Evolutionary conservation across 192 early-diverging fungal genomes (phyloP).

Genomic region (Backusella circina): DNA sequence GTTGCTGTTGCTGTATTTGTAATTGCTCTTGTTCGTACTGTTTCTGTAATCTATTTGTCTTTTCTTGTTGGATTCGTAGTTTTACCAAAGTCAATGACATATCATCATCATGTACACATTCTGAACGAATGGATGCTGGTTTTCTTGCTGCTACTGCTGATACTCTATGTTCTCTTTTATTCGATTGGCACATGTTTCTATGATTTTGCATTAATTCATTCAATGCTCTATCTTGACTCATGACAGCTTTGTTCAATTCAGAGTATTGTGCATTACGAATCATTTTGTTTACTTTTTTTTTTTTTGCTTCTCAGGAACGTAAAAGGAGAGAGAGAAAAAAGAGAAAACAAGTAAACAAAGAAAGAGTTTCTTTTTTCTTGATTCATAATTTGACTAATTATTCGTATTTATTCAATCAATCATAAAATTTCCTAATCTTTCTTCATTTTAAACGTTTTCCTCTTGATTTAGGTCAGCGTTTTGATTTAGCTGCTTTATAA

Average conservation of each 20-base stretch:
- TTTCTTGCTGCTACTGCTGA: not conserved
- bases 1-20: not conserved
- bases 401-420: not conserved
- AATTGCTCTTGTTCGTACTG: not conserved
- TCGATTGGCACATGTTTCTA: not conserved
- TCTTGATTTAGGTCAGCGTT: not conserved
- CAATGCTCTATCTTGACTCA: not conserved
- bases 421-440: constrained; percentile 3
- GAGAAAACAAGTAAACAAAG: not conserved
- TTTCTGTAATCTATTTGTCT: not conserved
- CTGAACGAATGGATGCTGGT: not conserved
- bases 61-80: not conserved
- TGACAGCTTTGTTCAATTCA: not conserved
- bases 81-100: not conserved
- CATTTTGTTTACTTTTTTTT: not conserved
- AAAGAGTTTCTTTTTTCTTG: not conserved
- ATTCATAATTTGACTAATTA: constrained; percentile 1
- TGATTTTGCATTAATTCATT: not conserved
- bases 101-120: not conserved
- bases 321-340: not conserved
- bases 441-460: not conserved
- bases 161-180: not conserved
- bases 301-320: not conserved
- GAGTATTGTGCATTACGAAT: not conserved
- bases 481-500: not conserved